Percentiles rank a stretch among this genome's conserved stretches.
phyloP scores from a whole-genome alignment of 345 rosid species.

The Pseudoturritis turrita region DNA sequence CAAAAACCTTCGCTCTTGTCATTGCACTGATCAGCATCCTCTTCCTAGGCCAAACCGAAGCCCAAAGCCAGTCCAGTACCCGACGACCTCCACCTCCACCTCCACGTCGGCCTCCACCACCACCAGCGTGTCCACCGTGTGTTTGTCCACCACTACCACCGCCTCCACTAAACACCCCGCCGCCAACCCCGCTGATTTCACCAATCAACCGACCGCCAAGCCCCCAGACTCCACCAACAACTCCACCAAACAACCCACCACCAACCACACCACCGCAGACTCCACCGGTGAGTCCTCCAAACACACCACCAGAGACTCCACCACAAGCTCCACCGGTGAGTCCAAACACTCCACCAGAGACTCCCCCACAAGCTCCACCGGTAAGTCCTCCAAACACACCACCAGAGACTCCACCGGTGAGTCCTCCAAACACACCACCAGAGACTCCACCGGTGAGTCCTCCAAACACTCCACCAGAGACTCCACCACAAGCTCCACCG shows the following conservation, averaged over 20 bases:
- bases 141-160: neutral
- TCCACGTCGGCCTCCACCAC: neutral
- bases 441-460: too few species aligned
- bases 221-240: neutral
- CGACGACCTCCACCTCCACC: neutral
- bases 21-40: neutral
- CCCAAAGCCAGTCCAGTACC: neutral
- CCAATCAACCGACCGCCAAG: neutral
- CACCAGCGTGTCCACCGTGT: neutral
- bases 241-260: neutral
- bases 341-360: neutral
- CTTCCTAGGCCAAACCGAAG: neutral
- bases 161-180: neutral
- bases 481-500: neutral
- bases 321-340: neutral
- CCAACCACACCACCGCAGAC: neutral
- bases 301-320: neutral
- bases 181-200: neutral
- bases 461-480: neutral
- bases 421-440: too few species aligned
- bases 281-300: neutral
- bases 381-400: too few species aligned
- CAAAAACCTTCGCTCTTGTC: neutral
- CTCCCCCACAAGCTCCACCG: neutral
- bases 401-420: too few species aligned